These are phyloP conservation scores for Trichoderma koningii DNA, from an alignment of 2,329 filamentous ascomycete species.

Conservation along the genomic window DNA sequence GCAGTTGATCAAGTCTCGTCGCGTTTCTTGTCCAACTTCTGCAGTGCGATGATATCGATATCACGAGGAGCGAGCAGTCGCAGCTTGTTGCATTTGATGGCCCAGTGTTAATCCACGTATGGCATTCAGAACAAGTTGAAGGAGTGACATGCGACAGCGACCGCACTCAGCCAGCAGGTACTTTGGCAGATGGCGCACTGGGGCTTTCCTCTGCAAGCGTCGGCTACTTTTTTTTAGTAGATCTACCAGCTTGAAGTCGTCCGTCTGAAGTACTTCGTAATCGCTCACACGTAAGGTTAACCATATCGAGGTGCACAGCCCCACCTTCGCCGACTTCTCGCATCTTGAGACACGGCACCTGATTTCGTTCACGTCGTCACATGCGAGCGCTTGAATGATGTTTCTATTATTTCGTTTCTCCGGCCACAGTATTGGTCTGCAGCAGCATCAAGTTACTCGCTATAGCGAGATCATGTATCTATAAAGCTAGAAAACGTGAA, in stretches of 20 bases:
- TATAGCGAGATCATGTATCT: background rate
- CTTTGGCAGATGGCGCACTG: background rate
- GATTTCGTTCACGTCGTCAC: background rate
- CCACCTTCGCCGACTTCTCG: background rate
- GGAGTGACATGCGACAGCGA: constrained; percentile 20
- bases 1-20: background rate
- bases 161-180: background rate
- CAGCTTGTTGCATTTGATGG: background rate
- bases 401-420: background rate
- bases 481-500: background rate
- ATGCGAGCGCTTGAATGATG: background rate
- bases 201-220: constrained; percentile 11
- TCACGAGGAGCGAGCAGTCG: background rate
- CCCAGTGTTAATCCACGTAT: background rate
- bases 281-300: constrained; percentile 8
- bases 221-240: background rate
- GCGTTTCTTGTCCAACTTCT: background rate
- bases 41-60: background rate
- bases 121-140: background rate
- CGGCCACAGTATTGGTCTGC: background rate
- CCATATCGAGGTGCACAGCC: background rate
- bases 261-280: background rate
- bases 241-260: background rate
- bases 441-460: background rate
- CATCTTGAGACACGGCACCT: background rate